Conservation (phyloP, 495 filamentous ascomycete genomes). For the Astrocystis sublimbata region DNA sequence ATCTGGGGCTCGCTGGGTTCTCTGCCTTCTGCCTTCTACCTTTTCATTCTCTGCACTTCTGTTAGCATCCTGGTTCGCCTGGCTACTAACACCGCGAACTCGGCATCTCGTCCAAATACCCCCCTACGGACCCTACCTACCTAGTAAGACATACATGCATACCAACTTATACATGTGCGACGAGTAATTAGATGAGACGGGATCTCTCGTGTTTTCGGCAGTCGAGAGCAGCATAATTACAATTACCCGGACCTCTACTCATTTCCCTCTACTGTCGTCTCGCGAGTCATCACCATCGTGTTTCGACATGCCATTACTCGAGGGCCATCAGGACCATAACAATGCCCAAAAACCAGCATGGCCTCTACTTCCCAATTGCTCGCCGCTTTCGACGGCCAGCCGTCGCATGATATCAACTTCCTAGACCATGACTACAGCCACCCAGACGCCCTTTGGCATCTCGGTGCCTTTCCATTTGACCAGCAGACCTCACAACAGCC, state of each 20-base stretch:
- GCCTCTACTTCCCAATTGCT: neutral
- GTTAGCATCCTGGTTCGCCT: no score
- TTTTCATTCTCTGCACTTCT: no score
- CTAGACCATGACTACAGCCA: neutral
- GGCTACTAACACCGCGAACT: no score
- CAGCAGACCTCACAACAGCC: neutral
- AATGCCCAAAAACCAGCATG: slow-evolving; percentile 1
- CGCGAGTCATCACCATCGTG: neutral
- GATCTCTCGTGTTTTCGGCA: no score
- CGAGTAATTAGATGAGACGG: no score
- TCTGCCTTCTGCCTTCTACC: no score
- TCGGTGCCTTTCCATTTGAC: neutral
- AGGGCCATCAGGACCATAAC: neutral
- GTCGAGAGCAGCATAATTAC: no score
- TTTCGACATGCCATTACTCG: slow-evolving; percentile 1
- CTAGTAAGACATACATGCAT: no score
- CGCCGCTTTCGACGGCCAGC: neutral
- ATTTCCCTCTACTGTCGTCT: neutral
- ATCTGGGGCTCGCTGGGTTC: neutral
- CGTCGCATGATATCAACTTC: neutral
- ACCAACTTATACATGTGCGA: no score
- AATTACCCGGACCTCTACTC: neutral
- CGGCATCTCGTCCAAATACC: no score
- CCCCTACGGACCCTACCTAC: no score
- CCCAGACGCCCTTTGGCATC: neutral